Evolutionary conservation across 805 yeast species (phyloP), one percentile per base, ranked within the genome.

Genomic region (Tetrapisispora namnaoensis): DNA sequence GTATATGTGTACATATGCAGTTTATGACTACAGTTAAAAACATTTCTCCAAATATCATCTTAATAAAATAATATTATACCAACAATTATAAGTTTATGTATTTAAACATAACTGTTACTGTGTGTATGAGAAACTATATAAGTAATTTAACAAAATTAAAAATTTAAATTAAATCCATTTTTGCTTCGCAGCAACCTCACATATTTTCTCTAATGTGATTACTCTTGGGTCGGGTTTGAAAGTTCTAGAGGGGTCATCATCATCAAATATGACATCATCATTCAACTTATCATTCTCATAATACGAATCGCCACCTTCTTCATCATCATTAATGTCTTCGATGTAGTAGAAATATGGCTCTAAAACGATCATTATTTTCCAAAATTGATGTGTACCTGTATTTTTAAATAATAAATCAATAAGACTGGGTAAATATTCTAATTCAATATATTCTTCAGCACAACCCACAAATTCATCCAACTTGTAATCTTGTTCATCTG

Each of bases 311-410:
- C 32, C 49, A 16, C 38, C 47, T 18, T 55, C 60, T 22, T 49
- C 50, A 11, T 52, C 60, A 27, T 58, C 61, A 17, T 59, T 68
- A 14, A 56, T 57, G 21, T 63, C 68, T 50, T 65, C 69, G 16
- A 66, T 65, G 43, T 66, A 66, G 41, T 65, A 66, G 44, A 66
- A 66, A 44, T 65, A 63, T 1, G 70, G 69, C 46, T 65, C 69
- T 35, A 66, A 46, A 3, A 62, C 68, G n/a, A 65, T 53, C 57
- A 66, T 58, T 3, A 65, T 63, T 45, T 66, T 65, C 66, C 69
- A 63, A 47, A 66, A 65, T 37, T 56, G 46, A 7, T 32, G 38
- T n/a, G 61, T 47, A 4, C 63, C 64, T 38, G 66, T 59, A 37
- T 66, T 65, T 10, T 53, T 53, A 38, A 63, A 65, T 10, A 66